Base-by-base conservation (phyloP, 2,329 filamentous ascomycete species). In the Colletotrichum navitas region DNA sequence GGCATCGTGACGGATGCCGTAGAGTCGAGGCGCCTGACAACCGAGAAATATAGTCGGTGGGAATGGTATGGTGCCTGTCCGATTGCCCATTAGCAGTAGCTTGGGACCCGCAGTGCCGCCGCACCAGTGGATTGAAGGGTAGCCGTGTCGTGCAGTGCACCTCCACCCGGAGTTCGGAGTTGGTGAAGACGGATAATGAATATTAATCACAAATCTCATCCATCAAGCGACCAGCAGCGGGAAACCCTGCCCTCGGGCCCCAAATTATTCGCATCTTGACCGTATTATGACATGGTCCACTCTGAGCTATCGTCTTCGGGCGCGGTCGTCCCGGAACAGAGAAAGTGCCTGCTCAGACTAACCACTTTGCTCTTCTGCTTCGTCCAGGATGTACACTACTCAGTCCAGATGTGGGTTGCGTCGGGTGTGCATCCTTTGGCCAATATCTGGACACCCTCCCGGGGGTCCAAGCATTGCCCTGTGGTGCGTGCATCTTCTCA, bases 271-370 rank as follows among this genome's bases (percentile, higher is more conserved):
- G 41, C 34, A 68, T 58, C 51, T 58, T 52, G 58, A 11, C 47
- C 63, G 49, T 66, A 34, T 63, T 71, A 68, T 67, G 62, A 51
- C 58, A 67, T 26, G 51, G 43, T 43, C 68, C 63, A 67, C 63
- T 36, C 51, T 58, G 43, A 56, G 63, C 62, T 66, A 66, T 60
- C 52, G 63, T 70, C 55, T 49, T 59, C 41, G 47, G 54, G 62
- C 67, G 47, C 61, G 45, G 34, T 26, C 49, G 29, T 70, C 63
- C 63, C 55, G 59, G 39, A 52, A 36, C 8, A 54, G 54, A 39
- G 62, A 52, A 45, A 29, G 62, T 66, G 62, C 36, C 47, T 60
- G 39, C 61, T 45, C 36, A 18, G 26, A 32, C 36, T 51, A 34
- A 26, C 60, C 61, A 58, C 10, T 39, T 51, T 45, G 51, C 62